A percentile compares a stretch with the other conserved stretches of the same genome.
Conservation (phyloP, 176 grass and related monocot species). For the Phoenix roebelenii region DNA sequence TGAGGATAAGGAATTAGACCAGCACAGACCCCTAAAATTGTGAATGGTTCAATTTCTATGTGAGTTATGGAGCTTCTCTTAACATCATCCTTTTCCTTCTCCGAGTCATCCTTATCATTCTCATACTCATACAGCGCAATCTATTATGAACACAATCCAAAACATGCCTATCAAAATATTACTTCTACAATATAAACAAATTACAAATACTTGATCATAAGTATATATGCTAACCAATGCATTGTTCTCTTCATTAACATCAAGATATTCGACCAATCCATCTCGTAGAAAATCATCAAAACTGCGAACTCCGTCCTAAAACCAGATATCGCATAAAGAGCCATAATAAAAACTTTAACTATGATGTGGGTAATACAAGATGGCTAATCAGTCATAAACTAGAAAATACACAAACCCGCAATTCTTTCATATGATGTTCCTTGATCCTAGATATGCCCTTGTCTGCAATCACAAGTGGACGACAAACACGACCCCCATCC, state of each 20-base stretch:
- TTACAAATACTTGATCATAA: constrained; percentile 6
- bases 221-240: constrained; percentile 45
- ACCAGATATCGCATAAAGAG: too few relatives aligned
- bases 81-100: constrained; percentile 28
- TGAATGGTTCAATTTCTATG: constrained; percentile 90
- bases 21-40: constrained; percentile 80
- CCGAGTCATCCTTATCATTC: constrained; percentile 38
- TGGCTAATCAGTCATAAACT: constrained; percentile 1
- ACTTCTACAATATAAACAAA: constrained; percentile 12
- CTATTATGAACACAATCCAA: constrained; percentile 29
- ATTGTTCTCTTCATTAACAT: constrained; percentile 99
- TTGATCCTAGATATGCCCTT: constrained; percentile 76
- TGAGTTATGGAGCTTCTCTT: constrained; percentile 66
- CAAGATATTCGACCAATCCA: constrained; percentile 95
- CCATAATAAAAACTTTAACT: too few relatives aligned
- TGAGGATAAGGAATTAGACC: constrained; percentile 96
- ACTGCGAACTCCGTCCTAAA: constrained; percentile 67
- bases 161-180: constrained; percentile 6
- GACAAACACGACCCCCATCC: constrained; percentile 93
- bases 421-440: constrained; percentile 79
- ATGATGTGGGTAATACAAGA: too few relatives aligned
- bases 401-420: constrained; percentile 47
- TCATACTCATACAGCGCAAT: constrained; percentile 84
- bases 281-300: constrained; percentile 95
- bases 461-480: constrained; percentile 96